phyloP scores from a whole-genome alignment of 805 yeast genomes.

The Spathaspora hagerdaliae region DNA sequence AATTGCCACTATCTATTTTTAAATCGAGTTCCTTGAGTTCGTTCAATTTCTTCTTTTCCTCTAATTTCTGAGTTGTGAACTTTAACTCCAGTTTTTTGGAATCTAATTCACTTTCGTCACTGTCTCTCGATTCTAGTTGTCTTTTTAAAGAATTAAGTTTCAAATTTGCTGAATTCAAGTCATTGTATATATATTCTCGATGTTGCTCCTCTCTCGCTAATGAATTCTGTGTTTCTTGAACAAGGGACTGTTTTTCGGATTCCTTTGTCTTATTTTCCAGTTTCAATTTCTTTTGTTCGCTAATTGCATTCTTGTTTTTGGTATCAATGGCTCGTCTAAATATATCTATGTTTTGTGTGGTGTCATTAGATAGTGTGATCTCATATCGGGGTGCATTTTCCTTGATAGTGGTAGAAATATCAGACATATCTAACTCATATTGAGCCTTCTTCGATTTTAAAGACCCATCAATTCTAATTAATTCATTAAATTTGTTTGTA shows the following conservation, averaged over 20 bases:
- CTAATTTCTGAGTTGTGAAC: constrained; percentile 31
- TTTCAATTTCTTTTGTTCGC: constrained; percentile 3
- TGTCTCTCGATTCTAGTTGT: constrained; percentile 35
- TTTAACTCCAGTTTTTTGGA: constrained; percentile 41
- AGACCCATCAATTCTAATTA: constrained; percentile 53
- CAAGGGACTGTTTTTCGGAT: constrained; percentile 6
- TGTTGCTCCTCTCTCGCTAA: constrained; percentile 41
- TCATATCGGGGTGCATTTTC: constrained; percentile 1
- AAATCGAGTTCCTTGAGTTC: constrained; percentile 10
- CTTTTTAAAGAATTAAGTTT: constrained; percentile 35
- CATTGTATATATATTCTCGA: constrained; percentile 36
- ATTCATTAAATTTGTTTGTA: constrained; percentile 22
- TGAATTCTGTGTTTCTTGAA: constrained; percentile 16
- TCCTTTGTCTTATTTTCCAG: constrained; percentile 7
- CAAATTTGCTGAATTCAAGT: constrained; percentile 28
- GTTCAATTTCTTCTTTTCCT: constrained; percentile 11
- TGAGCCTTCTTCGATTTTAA: constrained; percentile 41
- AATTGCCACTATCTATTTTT: constrained; percentile 36
- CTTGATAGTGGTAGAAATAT: constrained; percentile 1
- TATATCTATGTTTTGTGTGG: background rate
- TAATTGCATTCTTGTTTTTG: background rate
- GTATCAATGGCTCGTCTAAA: constrained; percentile 5
- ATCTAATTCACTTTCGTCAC: constrained; percentile 40
- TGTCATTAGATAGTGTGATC: background rate
- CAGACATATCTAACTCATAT: constrained; percentile 26